Evolutionary conservation across 202 grass and related monocot species (phyloP).

Genomic region (Musa balbisiana): DNA sequence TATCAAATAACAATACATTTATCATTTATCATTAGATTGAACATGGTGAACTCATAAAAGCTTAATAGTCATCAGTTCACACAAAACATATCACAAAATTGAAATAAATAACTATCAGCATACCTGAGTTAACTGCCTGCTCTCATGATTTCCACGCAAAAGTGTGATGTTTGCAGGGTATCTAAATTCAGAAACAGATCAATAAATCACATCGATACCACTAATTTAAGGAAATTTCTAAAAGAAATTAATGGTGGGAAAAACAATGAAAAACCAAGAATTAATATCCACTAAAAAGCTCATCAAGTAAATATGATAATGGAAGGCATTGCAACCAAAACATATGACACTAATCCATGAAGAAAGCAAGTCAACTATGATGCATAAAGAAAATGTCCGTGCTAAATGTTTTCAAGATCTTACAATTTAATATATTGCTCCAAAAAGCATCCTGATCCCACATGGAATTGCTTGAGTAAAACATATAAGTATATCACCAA

Average conservation of each 20-base stretch:
- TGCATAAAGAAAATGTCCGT: too few species aligned
- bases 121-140: slow-evolving; percentile 95
- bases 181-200: slow-evolving; percentile 26
- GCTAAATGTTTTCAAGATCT: too few species aligned
- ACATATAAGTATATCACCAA: background rate
- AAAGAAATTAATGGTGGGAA: background rate
- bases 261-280: background rate
- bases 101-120: slow-evolving; percentile 2
- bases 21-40: too few species aligned
- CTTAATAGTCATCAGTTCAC: background rate
- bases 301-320: too few species aligned
- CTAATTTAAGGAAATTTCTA: background rate
- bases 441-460: too few species aligned
- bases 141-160: slow-evolving; percentile 97
- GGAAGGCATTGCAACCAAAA: too few species aligned
- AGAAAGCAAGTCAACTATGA: too few species aligned
- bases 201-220: slow-evolving; percentile 2
- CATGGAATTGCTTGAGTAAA: too few species aligned
- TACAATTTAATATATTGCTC: too few species aligned
- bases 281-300: too few species aligned
- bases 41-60: background rate
- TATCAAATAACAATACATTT: too few species aligned
- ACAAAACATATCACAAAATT: background rate
- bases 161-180: slow-evolving; percentile 97
- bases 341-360: too few species aligned